Conservation (phyloP, 345 rosid genomes). For the Odontarrhena argentea region DNA sequence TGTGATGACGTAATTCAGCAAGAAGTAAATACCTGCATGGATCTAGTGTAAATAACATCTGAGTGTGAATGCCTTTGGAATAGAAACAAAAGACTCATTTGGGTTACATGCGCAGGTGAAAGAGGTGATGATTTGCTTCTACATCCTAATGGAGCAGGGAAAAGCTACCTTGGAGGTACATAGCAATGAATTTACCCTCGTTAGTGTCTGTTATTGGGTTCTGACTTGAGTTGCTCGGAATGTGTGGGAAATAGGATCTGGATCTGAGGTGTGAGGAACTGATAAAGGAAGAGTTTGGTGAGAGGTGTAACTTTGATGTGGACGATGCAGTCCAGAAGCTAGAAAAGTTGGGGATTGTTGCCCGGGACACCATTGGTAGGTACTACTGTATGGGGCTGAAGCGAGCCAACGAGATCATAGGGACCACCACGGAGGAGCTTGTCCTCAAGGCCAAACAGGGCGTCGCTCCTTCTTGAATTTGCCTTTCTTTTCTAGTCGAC, state of each 20-base stretch:
- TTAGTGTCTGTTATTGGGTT: background rate
- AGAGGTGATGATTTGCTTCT: constrained; percentile 87
- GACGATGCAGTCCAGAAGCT: constrained; percentile 91
- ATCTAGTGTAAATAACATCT: background rate
- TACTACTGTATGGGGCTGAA: constrained; percentile 73
- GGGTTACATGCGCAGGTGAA: constrained; percentile 64
- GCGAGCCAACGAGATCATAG: constrained; percentile 84
- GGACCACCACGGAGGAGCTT: constrained; percentile 87
- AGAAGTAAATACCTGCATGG: constrained; percentile 64
- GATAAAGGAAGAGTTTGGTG: constrained; percentile 77
- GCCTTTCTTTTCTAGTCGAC: constrained; percentile 20
- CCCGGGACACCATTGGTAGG: constrained; percentile 81
- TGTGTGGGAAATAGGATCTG: constrained; percentile 60
- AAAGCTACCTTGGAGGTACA: constrained; percentile 83
- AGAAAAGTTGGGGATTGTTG: constrained; percentile 79
- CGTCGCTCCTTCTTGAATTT: constrained; percentile 41
- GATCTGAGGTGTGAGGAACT: constrained; percentile 83
- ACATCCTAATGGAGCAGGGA: constrained; percentile 95
- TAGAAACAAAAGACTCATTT: constrained; percentile 17
- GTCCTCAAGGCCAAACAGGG: constrained; percentile 81
- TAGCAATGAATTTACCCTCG: background rate
- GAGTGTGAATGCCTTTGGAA: constrained; percentile 17
- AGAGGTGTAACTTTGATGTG: constrained; percentile 85
- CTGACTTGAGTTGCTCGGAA: constrained; percentile 20
- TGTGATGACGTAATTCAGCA: constrained; percentile 98